Evolutionary conservation across 306 rosid genomes (phyloP), one percentile per base, ranked within the genome.

Genomic region (Dryas octopetala): DNA sequence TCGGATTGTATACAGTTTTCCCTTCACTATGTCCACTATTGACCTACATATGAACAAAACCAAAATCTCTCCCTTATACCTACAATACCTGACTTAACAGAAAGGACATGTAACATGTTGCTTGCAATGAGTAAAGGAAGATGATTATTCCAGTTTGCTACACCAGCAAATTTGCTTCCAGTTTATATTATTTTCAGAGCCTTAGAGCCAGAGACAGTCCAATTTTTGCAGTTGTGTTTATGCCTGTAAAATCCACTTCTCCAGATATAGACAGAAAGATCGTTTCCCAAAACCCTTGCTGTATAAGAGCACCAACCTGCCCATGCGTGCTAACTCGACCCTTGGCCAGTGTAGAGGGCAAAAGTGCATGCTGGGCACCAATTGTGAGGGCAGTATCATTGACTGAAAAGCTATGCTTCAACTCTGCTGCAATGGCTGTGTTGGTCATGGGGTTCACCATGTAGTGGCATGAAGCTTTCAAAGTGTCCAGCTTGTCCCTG

Each of bases 371-470:
- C 74, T 85, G 90, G 14, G 88, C 93, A 3, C 93, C 93, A 51
- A 91, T 47, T n/a, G 85, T 69, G 43, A 84, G 66, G 6, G 84
- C 82, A 17, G 84, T 85, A 44, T 84, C 84, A 32, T 40, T 66
- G 66, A 45, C 23, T 62, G 88, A 85, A 64, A 88, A 73, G n/a
- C 84, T 80, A 53, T 88, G 82, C 77, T 82, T 87, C 69, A 88
- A 51, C 81, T 88, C 91, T 40, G 93, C 88, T 61, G 91, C 96
- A 60, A 88, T 70, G 77, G 93, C 90, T 4, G 90, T 86, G 79
- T 70, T 79, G 26, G 80, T 82, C 48, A 73, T 76, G 41, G 90
- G 91, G 69, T 87, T 84, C 80, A 87, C 83, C 54, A 75, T 77
- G 64, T 83, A 87, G 76, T 75, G 81, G 60, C 81, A 77, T 2